Conservation (phyloP, 2,329 filamentous ascomycete species). For the Fusarium incarnatum region DNA sequence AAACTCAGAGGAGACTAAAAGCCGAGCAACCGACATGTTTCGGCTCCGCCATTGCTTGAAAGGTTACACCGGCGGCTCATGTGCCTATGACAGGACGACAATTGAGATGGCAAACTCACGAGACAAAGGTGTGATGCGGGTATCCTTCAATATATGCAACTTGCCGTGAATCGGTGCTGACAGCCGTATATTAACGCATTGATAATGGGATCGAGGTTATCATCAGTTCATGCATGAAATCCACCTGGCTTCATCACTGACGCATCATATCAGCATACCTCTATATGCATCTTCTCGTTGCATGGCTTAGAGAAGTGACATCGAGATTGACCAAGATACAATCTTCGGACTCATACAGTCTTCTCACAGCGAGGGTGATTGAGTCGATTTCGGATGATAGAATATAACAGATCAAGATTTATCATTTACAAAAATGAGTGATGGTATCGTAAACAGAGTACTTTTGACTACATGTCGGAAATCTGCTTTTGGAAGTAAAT, state of each 20-base stretch:
- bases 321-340: not conserved
- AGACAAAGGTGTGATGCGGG: slow-evolving; percentile 3
- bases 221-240: not conserved
- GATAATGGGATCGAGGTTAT: not conserved
- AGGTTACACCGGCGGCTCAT: slow-evolving; percentile 2
- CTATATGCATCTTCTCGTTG: not conserved
- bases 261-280: not conserved
- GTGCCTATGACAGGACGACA: not conserved
- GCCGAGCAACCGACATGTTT: slow-evolving; percentile 5
- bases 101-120: slow-evolving; percentile 19
- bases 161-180: not conserved
- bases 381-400: too few relatives aligned
- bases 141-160: not conserved
- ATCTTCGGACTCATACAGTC: too few relatives aligned
- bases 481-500: not conserved
- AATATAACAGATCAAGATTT: not conserved
- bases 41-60: not conserved
- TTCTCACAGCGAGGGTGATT: not conserved
- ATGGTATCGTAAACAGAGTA: not conserved
- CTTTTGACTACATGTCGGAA: not conserved
- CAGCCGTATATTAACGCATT: not conserved
- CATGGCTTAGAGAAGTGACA: not conserved
- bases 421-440: not conserved
- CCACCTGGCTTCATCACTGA: not conserved
- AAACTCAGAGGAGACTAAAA: not conserved